A percentile compares a stretch with the other conserved stretches of the same genome.
Conservation (phyloP, 2,329 filamentous ascomycete genomes). For the Sclerotinia glacialis region DNA sequence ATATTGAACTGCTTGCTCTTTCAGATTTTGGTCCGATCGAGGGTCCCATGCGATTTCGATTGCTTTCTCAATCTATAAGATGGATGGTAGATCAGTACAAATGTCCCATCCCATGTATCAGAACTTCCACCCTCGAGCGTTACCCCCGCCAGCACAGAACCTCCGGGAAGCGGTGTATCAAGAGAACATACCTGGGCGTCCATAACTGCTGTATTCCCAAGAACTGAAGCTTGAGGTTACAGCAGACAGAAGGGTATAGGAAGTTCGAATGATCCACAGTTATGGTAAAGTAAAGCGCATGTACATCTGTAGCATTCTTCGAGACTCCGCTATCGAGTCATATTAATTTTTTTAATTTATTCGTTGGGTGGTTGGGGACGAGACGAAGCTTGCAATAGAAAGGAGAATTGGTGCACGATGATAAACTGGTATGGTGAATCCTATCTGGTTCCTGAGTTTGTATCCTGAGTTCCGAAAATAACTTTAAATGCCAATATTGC, state of each 20-base stretch:
- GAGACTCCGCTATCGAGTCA: constrained; percentile 34
- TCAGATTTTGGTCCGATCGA: constrained; percentile 68
- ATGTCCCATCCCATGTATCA: not conserved
- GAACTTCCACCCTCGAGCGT: not conserved
- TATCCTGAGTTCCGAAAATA: not conserved
- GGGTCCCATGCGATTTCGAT: constrained; percentile 92
- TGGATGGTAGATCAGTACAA: constrained; percentile 24
- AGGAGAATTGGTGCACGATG: not conserved
- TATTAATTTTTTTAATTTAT: constrained; percentile 24
- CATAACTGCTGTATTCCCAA: constrained; percentile 32
- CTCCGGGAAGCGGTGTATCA: constrained; percentile 22
- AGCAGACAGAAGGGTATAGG: constrained; percentile 10
- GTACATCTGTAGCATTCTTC: constrained; percentile 36
- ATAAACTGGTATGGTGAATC: not conserved
- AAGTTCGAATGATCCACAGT: constrained; percentile 29
- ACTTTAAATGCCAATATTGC: not conserved
- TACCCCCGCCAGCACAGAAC: not conserved
- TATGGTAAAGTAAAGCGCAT: constrained; percentile 25
- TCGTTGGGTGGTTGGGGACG: constrained; percentile 24
- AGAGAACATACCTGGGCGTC: constrained; percentile 36
- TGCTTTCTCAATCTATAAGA: constrained; percentile 79
- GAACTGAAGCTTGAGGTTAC: constrained; percentile 20
- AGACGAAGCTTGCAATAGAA: constrained; percentile 2
- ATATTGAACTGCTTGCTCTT: constrained; percentile 79
- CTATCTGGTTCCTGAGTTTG: not conserved